phyloP scores from a whole-genome alignment of 164 flowering plant species.

The Cinnamomum micranthum region DNA sequence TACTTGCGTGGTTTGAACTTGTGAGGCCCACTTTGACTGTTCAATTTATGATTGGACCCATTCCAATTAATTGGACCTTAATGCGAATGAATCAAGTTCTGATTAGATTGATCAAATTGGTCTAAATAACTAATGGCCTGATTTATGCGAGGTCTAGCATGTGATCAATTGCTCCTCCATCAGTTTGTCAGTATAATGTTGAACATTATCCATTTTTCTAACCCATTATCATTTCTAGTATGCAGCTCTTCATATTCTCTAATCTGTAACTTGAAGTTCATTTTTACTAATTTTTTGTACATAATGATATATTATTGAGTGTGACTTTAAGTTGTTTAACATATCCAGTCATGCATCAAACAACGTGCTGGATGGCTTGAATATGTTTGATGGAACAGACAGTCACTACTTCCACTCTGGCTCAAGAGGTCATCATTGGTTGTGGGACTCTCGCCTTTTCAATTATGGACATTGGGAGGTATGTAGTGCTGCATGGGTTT shows the following conservation, averaged over 20 bases:
- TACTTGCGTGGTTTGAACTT: too few species aligned
- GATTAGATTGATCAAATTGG: too few species aligned
- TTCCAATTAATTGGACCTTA: too few species aligned
- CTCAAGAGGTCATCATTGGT: constrained; percentile 92
- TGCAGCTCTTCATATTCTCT: background rate
- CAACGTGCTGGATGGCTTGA: constrained; percentile 89
- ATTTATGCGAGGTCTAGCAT: too few species aligned
- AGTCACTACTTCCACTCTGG: constrained; percentile 94
- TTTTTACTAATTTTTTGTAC: too few species aligned
- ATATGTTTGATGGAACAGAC: constrained; percentile 99
- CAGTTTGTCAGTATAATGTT: too few species aligned
- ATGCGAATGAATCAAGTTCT: too few species aligned
- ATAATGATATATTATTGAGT: background rate
- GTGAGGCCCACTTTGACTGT: too few species aligned
- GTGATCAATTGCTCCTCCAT: too few species aligned
- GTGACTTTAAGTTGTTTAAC: background rate
- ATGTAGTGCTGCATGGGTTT: constrained; percentile 21
- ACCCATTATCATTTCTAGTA: background rate
- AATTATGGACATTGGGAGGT: constrained; percentile 99
- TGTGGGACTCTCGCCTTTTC: constrained; percentile 99
- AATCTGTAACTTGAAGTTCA: too few species aligned
- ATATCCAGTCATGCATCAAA: constrained; percentile 81
- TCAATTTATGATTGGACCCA: too few species aligned
- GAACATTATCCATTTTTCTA: background rate
- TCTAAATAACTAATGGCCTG: too few species aligned